phyloP scores from a whole-genome alignment of 169 alveolate genomes.

The Plasmodium adleri region DNA sequence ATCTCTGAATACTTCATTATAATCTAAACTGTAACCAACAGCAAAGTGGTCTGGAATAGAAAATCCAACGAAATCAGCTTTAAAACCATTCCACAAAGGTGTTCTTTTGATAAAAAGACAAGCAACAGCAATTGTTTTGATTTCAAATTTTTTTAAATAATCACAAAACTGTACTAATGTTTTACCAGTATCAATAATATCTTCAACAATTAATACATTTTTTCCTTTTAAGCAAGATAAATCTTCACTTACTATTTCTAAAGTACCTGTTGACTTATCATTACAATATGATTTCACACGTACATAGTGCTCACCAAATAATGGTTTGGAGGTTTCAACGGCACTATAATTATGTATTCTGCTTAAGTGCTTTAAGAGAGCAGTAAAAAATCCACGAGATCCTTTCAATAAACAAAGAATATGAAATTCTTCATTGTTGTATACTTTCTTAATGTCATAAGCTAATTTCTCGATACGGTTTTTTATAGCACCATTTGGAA shows the following conservation, averaged over 20 bases:
- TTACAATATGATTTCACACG: slow-evolving; percentile 81
- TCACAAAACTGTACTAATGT: slow-evolving; percentile 75
- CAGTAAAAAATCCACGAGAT: slow-evolving; percentile 82
- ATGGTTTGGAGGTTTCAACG: slow-evolving; percentile 18
- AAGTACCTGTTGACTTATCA: slow-evolving; percentile 44
- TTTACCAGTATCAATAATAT: slow-evolving; percentile 84
- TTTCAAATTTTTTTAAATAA: slow-evolving; percentile 77
- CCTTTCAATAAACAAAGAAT: slow-evolving; percentile 84
- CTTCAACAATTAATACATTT: slow-evolving; percentile 85
- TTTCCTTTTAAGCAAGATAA: slow-evolving; percentile 79
- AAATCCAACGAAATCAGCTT: slow-evolving; percentile 85
- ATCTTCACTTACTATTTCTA: slow-evolving; percentile 79
- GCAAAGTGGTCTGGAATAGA: slow-evolving; percentile 80
- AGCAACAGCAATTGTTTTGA: slow-evolving; percentile 76
- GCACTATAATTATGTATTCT: slow-evolving; percentile 76
- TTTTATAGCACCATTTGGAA: slow-evolving; percentile 49
- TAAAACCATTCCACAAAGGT: slow-evolving; percentile 77
- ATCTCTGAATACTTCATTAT: slow-evolving; percentile 75
- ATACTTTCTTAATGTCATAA: slow-evolving; percentile 74
- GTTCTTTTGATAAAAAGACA: slow-evolving; percentile 74
- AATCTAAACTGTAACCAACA: slow-evolving; percentile 84
- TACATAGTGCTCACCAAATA: slow-evolving; percentile 81
- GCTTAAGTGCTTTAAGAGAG: slow-evolving; percentile 75
- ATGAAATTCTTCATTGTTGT: slow-evolving; percentile 80
- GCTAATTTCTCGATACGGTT: slow-evolving; percentile 78